These are phyloP conservation scores for Alnus rubra DNA, from an alignment of 306 rosid genomes.

Conservation along the genomic window DNA sequence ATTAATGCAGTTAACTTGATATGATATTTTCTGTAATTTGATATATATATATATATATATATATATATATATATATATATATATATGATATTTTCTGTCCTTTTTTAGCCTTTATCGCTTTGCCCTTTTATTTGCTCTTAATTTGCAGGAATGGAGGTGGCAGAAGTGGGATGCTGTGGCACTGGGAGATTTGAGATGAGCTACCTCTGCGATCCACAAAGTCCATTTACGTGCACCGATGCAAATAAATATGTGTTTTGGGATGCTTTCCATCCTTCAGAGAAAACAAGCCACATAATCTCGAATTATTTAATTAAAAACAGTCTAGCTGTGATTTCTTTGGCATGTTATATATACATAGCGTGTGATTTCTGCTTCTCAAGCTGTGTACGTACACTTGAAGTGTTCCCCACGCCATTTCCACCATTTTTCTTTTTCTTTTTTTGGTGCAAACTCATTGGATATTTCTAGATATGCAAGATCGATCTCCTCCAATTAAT, in stretches of 20 bases:
- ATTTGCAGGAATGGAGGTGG: constrained; percentile 34
- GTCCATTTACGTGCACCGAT: constrained; percentile 48
- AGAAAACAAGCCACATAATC: constrained; percentile 33
- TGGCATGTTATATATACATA: neutral
- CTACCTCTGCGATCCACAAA: constrained; percentile 26
- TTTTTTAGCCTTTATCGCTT: too few relatives aligned
- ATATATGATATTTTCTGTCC: too few relatives aligned
- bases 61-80: too few relatives aligned
- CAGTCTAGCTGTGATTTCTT: constrained; percentile 31
- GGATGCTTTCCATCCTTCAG: constrained; percentile 51
- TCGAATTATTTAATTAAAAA: constrained; percentile 23
- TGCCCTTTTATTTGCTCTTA: neutral
- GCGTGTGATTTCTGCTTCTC: neutral
- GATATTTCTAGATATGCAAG: too few relatives aligned
- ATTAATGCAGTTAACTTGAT: too few relatives aligned
- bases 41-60: too few relatives aligned
- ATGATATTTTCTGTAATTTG: too few relatives aligned
- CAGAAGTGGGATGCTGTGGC: constrained; percentile 41
- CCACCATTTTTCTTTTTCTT: too few relatives aligned
- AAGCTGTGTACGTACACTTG: neutral
- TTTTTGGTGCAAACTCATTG: too few relatives aligned
- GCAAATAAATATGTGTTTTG: constrained; percentile 49
- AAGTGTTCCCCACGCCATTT: too few relatives aligned
- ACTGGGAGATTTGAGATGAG: constrained; percentile 51
- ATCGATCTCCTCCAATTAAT: too few relatives aligned